Base-by-base conservation (phyloP, 306 rosid species). In the Quercus alba region DNA sequence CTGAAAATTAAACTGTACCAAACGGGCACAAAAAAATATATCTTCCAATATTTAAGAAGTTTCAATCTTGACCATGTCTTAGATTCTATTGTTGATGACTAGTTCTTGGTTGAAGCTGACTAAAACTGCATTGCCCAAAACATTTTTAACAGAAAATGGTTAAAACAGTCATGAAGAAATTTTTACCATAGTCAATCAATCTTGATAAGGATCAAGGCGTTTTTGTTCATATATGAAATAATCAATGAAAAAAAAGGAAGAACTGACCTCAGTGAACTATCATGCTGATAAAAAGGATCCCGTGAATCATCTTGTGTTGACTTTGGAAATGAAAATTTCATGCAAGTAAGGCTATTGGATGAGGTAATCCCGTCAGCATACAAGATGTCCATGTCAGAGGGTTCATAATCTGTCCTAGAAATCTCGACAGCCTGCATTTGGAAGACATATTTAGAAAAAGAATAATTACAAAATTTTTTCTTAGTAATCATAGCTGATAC, bases 341-440 rank as follows among this genome's bases (percentile, higher is more conserved):
- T 71, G 13, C 81, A 85, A 80, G 80, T 70, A 80, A 91, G 80
- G 75, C 92, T 75, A 54, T 91, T 87, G 78, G 85, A 90, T 30
- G 83, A 67, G 84, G 79, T 80, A 19, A 94, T 81, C 63, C 98
- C 97, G 75, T 94, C 94, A 11, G 95, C 92, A 46, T 85, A 94
- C 87, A 91, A 75, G 81, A 94, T 90, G 75, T 94, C 98, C 58
- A 67, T 88, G 68, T 90, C 92, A 55, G 88, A 79, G 75, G 92
- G 97, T 81, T 85, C 91, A 44, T 86, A 94, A 46, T 90, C 90
- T 44, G 28, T 51, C 74, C 84, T 85, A 38, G 86, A 88, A 85
- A 90, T 94, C 80, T 91, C 97, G 46, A 84, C 77, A 30, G 95
- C 93, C 97, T 94, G 87, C 78, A 77, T 74, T 10, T 55, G 74